These are phyloP conservation scores for Fusarium virguliforme DNA, from an alignment of 2,329 filamentous ascomycete species.

Conservation along the genomic window DNA sequence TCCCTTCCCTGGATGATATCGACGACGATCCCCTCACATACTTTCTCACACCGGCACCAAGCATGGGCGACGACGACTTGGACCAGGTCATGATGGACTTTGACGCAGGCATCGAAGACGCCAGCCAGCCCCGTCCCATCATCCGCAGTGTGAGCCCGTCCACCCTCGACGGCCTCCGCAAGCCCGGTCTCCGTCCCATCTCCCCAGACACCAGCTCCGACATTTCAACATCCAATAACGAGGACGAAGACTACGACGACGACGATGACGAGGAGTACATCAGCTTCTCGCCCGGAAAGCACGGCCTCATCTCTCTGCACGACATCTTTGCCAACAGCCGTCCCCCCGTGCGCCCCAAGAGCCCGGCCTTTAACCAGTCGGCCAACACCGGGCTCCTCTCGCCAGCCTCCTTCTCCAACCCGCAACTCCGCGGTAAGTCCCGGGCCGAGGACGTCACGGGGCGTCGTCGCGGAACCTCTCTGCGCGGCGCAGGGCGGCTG, in stretches of 20 bases:
- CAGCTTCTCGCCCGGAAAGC: conserved; percentile 61
- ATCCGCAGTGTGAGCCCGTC: conserved; percentile 72
- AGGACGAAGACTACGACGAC: conserved; percentile 63
- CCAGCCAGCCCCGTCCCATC: conserved; percentile 61
- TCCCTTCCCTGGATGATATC: conserved; percentile 64
- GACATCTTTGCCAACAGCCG: conserved; percentile 60
- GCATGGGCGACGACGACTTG: conserved; percentile 60
- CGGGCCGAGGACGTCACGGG: conserved; percentile 52
- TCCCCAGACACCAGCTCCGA: conserved; percentile 54
- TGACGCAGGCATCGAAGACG: conserved; percentile 72
- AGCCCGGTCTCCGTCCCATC: conserved; percentile 54
- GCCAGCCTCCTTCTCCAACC: conserved; percentile 49
- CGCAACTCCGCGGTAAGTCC: conserved; percentile 52
- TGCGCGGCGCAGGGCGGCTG: conserved; percentile 56
- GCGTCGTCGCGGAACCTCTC: conserved; percentile 51
- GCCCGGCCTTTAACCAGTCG: conserved; percentile 53
- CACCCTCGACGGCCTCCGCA: conserved; percentile 67
- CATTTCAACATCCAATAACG: conserved; percentile 63
- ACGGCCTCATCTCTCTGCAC: conserved; percentile 61
- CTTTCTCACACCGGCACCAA: conserved; percentile 68
- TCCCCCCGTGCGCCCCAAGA: conserved; percentile 52
- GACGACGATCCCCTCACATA: conserved; percentile 70
- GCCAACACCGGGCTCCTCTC: conserved; percentile 51
- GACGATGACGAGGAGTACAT: conserved; percentile 68
- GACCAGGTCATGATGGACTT: conserved; percentile 66